These are phyloP conservation scores for Austroboletus novae-zelandiae DNA, from an alignment of 1,284 basidiomycete genomes.

Conservation along the genomic window DNA sequence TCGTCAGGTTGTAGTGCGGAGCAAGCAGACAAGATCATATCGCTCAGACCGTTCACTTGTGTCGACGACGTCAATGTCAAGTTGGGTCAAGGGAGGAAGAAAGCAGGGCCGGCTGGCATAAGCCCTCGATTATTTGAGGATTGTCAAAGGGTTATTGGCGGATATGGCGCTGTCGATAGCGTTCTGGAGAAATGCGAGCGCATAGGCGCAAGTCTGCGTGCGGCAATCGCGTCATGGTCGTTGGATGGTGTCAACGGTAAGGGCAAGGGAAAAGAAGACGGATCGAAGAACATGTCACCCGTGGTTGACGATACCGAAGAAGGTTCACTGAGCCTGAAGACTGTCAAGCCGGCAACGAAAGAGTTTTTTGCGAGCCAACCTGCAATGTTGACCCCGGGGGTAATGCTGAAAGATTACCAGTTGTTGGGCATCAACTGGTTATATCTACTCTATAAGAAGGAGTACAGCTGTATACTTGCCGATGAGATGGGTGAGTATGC, in stretches of 20 bases:
- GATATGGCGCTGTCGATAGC: constrained; percentile 88
- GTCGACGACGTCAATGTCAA: constrained; percentile 80
- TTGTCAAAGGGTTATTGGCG: constrained; percentile 84
- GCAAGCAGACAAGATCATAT: constrained; percentile 81
- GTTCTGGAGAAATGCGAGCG: constrained; percentile 87
- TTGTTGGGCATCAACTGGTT: constrained; percentile 98
- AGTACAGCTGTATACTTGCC: constrained; percentile 91
- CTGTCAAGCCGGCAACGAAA: constrained; percentile 44
- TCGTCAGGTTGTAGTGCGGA: constrained; percentile 73
- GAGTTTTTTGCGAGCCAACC: constrained; percentile 81
- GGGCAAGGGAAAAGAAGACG: constrained; percentile 35
- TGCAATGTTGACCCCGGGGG: constrained; percentile 60
- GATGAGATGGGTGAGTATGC: constrained; percentile 89
- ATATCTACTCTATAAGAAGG: constrained; percentile 79
- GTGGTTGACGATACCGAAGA: constrained; percentile 47
- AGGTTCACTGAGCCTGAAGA: constrained; percentile 59
- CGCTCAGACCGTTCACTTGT: constrained; percentile 77
- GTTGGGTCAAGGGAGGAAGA: constrained; percentile 81
- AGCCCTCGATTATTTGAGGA: constrained; percentile 90
- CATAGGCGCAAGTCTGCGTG: constrained; percentile 69
- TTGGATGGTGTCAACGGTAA: constrained; percentile 42
- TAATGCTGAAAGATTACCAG: constrained; percentile 95
- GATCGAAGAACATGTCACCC: constrained; percentile 23
- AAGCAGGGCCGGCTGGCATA: constrained; percentile 76
- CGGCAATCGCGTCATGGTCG: constrained; percentile 81